Base-by-base conservation (phyloP, 495 filamentous ascomycete genomes). In the Ascobolus immersus region DNA sequence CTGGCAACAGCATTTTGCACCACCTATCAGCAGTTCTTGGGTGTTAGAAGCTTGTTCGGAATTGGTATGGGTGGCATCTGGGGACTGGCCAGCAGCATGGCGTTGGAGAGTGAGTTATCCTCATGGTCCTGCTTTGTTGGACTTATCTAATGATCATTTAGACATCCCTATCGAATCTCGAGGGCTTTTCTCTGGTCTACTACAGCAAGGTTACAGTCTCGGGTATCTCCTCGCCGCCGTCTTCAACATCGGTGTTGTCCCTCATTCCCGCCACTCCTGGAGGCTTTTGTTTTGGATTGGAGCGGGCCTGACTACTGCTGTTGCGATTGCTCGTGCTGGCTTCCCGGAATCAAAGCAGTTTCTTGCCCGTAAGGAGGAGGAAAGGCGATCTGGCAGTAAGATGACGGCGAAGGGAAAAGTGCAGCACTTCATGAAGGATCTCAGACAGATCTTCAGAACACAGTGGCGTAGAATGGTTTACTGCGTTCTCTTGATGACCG, bases 31-130 rank as follows among this genome's bases (percentile, higher is more conserved):
- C 57, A 71, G 44, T 80, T 81, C 47, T 50, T 81, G 21, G 73
- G 62, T 20, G 74, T 79, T 1, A 50, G 73, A 14, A 59, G 61
- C 28, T 48, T 80, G 8, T 80, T 79, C 47, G 76, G 76, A n/a
- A 53, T 82, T 34, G 73, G 76, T 33, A 82, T 80, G 75, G 76
- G 76, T 15, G 76, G 76, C 30, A 66, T 82, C 11, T 82, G 78
- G 52, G 76, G 76, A 28, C 71, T 77, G 45, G 70, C 74, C n/a
- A 71, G 73, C 33, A 72, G 73, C 18, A 80, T 77, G 72, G 75
- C 72, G 0, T 52, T 82, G 19, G 76, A 82, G 41, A 70, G 55
- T 58, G 53, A 38, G 56, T 38, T 23, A 15, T 9, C 29, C 33
- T 32, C 17, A 14, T 21, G 10, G 14, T 9, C 9, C 17, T 25